Evolutionary conservation across 768 basidiomycete genomes (phyloP), one percentile per base, ranked within the genome.

Genomic region (Collybia sordida): DNA sequence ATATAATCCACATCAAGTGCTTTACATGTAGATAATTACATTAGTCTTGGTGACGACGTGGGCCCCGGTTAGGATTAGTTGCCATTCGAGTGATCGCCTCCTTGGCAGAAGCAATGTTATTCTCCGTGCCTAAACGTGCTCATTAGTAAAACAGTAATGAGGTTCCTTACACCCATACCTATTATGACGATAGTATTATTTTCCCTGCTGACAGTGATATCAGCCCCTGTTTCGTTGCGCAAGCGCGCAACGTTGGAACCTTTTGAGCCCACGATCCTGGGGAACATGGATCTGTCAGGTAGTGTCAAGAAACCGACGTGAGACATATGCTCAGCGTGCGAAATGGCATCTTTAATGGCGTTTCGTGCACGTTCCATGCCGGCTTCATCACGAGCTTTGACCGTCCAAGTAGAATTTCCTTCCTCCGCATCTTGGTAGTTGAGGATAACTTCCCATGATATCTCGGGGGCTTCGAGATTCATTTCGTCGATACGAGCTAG

Each of bases 241-340:
- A 98, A 79, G 42, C 94, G 88, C 45, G 88, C 79, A 44, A 98
- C 90, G 59, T 93, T 98, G 22, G 92, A 74, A 46, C 94, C 94
- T 71, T 95, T 96, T 9, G 87, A 72, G 34, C 95, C 95, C 54
- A 98, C 93, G 58, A 98, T 95, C 57, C 92, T 79, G 12, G 95
- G 94, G 83, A 98, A 98, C 27, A 80, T 79, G 28, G 86, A 81
- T 54, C 93, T 85, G 64, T 93, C 88, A 35, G 83, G 72, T 36
- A 96, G 74, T 7, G 88, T 93, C 49, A 96, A 76, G 78, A 89
- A 93, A 7, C 90, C 93, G 56, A 90, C 83, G 56, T 90, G 86
- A 1, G 85, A 79, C 76, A 88, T 85, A 51, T 74, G 73, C 57
- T 83, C 74, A 15, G 92, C 92, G 57, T 81, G 78, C 54, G 82